Evolutionary conservation across 2,329 filamentous ascomycete genomes (phyloP).

Genomic region (Fusarium cyanostomum): DNA sequence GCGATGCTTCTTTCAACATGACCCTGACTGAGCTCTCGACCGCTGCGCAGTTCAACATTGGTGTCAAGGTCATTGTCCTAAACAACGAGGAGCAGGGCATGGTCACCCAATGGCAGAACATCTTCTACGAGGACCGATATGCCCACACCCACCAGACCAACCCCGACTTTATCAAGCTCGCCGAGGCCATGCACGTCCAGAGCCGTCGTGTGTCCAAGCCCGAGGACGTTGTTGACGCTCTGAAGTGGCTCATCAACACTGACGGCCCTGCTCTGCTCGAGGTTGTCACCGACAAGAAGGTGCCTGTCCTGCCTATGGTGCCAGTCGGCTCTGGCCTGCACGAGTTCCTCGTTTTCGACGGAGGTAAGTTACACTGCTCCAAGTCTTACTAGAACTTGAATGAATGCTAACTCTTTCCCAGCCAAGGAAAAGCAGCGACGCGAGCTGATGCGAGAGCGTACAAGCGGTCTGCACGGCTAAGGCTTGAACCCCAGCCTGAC

Average conservation of each 20-base stretch:
- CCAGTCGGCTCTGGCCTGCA: constrained; percentile 86
- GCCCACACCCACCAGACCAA: constrained; percentile 94
- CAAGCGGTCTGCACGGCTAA: constrained; percentile 58
- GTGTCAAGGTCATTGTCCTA: constrained; percentile 90
- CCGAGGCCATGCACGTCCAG: constrained; percentile 90
- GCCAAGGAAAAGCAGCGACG: constrained; percentile 74
- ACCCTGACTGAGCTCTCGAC: constrained; percentile 95
- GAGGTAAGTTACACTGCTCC: constrained; percentile 41
- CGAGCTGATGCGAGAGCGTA: constrained; percentile 73
- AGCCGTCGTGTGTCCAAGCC: constrained; percentile 76
- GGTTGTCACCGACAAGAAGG: constrained; percentile 89
- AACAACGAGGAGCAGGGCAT: constrained; percentile 99
- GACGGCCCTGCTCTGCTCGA: constrained; percentile 95
- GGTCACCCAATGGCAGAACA: constrained; percentile 98
- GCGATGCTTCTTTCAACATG: constrained; percentile 99
- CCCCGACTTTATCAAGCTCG: constrained; percentile 93
- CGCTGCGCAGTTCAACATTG: constrained; percentile 94
- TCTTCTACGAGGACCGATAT: constrained; percentile 95
- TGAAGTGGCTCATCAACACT: constrained; percentile 88
- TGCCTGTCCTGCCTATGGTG: constrained; percentile 98
- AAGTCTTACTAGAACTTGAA: background rate
- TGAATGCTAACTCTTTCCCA: constrained; percentile 53
- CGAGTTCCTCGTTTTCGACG: constrained; percentile 74
- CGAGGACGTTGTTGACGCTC: constrained; percentile 77
- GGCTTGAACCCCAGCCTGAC: constrained; percentile 33